Evolutionary conservation across 805 yeast species (phyloP), one percentile per base, ranked within the genome.

Genomic region (Lipomyces lipofer): DNA sequence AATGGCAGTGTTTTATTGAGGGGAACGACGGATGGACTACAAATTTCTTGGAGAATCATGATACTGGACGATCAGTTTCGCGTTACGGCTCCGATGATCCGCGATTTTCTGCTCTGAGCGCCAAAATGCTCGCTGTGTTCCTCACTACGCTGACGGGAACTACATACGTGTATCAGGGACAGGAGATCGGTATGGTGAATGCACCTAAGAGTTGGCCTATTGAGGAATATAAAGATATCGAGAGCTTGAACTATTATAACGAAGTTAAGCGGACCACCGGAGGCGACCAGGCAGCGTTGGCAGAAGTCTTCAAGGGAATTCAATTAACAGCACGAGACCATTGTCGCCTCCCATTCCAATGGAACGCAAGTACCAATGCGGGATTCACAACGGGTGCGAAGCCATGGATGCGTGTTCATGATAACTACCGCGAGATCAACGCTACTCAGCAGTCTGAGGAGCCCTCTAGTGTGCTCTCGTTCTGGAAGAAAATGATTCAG

Each of bases 101-200:
- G 25, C 59, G 67, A 49, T 54, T 63, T 67, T 65, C 75, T 42
- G 69, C 63, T 47, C 65, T 66, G 49, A 72, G 78, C 28, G 80
- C 80, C 25, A 81, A 81, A 67, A 67, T 79, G 65, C 65, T 81
- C 56, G 73, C 81, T 13, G 56, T 75, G 44, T 64, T 80, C 63
- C 75, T 76, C 57, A 49, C 71, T n/a, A 63, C 81, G 4, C 71
- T 79, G 59, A 76, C 82, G 22, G 85, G 85, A 46, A 81, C 84
- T 13, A 66, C 78, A 52, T 81, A 73, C 67, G 68, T 81, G 38
- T 81, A 79, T 67, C 84, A 81, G 67, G 85, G 85, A 47, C 85
- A 81, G 66, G 85, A 81, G 63, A 70, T 81, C 59, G 85, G 82
- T 29, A 77, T 76, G 78, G 73, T 74, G 49, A 81, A 81, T 64